Evolutionary conservation across 768 basidiomycete genomes (phyloP), one percentile per base, ranked within the genome.

Genomic region (Plicaturopsis crispa): DNA sequence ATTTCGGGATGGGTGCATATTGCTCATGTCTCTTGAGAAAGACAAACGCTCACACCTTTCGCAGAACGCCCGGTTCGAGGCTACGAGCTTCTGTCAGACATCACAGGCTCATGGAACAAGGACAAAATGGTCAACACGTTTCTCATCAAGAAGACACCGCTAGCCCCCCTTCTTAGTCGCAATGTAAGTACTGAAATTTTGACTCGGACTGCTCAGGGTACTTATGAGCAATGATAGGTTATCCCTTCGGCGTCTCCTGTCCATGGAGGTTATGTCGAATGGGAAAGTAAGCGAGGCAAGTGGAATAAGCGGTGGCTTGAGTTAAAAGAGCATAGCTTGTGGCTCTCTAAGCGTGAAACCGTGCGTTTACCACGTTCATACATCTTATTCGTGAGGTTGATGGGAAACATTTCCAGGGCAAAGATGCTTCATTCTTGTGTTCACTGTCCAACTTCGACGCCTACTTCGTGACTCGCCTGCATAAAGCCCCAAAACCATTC

Each of bases 301-400:
- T 99, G 94, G 96, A 82, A 69, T 40, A 97, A 97, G 61, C 75
- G 90, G 23, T 93, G 82, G 78, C 67, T 99, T 53, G 78, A 82
- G 50, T 72, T 96, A 18, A 72, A 87, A 34, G 90, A 93, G 51
- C 88, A 93, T 46, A 75, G 77, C 43, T 53, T 98, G 38, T 94
- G 81, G 73, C 55, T 94, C 24, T 83, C 88, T 21, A 98, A 97
- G 61, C 82, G 86, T 13, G 90, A 96, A 39, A 83, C 77, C 54
- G 91, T 92, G 48, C 46, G 74, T 63, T 24, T 19, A 28, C 26
- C 8, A 8, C 14, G 26, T 39, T 4, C 26, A 35, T 12, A 20
- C 34, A 43, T 35, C 14, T 20, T 41, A 17, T 31, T 39, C 40
- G n/a, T n/a, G n/a, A 48, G 14, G 39, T 41, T 33, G 46, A 35